Evolutionary conservation across 345 rosid genomes (phyloP).

Genomic region (Hibiscus syriacus): DNA sequence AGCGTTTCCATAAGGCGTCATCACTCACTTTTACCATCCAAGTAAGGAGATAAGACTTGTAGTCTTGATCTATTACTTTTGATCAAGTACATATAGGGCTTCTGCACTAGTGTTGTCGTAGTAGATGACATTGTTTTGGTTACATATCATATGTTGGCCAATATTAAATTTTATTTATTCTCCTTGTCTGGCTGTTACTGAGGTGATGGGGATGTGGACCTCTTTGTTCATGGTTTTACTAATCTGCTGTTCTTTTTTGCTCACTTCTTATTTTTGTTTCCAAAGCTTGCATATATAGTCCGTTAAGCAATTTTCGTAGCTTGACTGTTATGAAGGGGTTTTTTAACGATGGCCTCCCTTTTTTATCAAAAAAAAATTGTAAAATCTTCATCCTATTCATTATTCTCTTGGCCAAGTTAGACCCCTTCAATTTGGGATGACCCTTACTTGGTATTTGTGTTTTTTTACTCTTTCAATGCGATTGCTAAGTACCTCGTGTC

Average conservation of each 20-base stretch:
- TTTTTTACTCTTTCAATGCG: not conserved
- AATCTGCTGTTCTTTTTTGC: not conserved
- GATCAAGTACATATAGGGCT: not conserved
- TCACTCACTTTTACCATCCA: slow-evolving; percentile 77
- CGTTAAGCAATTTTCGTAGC: too few species aligned
- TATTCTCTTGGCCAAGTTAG: not conserved
- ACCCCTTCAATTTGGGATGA: not conserved
- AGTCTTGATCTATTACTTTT: not conserved
- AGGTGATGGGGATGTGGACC: not conserved
- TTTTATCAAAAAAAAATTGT: too few species aligned
- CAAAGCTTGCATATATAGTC: not conserved
- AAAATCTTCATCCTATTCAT: not conserved
- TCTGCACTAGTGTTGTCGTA: not conserved
- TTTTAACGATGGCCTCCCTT: too few species aligned
- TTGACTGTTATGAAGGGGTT: too few species aligned
- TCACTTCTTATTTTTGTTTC: not conserved
- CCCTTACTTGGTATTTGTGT: not conserved
- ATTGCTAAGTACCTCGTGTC: not conserved
- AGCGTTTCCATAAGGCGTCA: slow-evolving; percentile 64
- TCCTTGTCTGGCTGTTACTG: not conserved
- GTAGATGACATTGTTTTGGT: not conserved
- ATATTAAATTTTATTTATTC: not conserved
- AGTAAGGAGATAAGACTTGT: slow-evolving; percentile 28
- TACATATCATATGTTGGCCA: not conserved
- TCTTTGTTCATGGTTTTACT: not conserved